Evolutionary conservation across 345 rosid species (phyloP).

Genomic region (Excoecaria agallocha): DNA sequence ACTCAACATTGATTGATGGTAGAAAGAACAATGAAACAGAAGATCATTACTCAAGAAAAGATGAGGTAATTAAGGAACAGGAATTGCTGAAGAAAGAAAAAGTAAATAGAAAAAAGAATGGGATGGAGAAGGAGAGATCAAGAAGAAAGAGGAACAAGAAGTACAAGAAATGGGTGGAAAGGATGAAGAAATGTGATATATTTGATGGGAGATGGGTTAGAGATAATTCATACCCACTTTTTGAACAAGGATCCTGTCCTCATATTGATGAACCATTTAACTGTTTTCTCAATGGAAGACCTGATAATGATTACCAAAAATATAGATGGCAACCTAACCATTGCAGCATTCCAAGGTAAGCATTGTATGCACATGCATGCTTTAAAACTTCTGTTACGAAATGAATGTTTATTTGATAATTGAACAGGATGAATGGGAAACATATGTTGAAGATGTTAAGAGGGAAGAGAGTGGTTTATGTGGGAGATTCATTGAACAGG

Average conservation of each 20-base stretch:
- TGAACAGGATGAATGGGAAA: constrained; percentile 54
- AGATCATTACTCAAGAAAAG: not conserved
- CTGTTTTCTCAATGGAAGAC: constrained; percentile 78
- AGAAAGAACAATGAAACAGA: too few relatives aligned
- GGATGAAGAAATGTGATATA: constrained; percentile 29
- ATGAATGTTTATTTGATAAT: not conserved
- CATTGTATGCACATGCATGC: too few relatives aligned
- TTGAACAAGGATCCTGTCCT: constrained; percentile 81
- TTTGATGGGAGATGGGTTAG: constrained; percentile 48
- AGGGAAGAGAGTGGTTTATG: constrained; percentile 83
- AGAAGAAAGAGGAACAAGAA: constrained; percentile 7
- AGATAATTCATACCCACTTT: constrained; percentile 51
- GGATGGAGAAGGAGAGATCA: not conserved
- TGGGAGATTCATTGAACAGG: constrained; percentile 88
- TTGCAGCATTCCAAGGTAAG: constrained; percentile 77
- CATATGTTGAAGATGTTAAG: constrained; percentile 68
- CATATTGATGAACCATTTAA: constrained; percentile 78
- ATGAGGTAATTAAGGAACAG: not conserved
- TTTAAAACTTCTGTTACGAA: too few relatives aligned
- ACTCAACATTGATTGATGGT: too few relatives aligned
- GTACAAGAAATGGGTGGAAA: constrained; percentile 18
- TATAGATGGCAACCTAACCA: constrained; percentile 84
- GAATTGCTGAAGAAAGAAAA: not conserved
- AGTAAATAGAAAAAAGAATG: not conserved
- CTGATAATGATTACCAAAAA: constrained; percentile 67